Evolutionary conservation across 176 grass and related monocot genomes (phyloP), one percentile per base, ranked within the genome.

Genomic region (Poa annua): DNA sequence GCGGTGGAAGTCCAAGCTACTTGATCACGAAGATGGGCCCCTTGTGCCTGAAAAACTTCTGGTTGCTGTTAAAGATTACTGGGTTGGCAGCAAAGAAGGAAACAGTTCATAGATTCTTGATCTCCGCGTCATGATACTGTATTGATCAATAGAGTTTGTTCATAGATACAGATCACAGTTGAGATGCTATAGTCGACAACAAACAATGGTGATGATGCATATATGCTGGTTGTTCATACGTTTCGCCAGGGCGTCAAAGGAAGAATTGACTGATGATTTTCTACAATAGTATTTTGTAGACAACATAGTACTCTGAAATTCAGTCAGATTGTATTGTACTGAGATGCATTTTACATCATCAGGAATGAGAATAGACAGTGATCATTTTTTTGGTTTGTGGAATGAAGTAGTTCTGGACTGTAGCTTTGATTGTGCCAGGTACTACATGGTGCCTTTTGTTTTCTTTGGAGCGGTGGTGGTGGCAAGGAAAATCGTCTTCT

Each of bases 11-110:
- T 89, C 92, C 64, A 94, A 97, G 90, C 80, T 97, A 45, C 79
- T 97, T 8, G 94, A 97, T 86, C 92, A 97, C 33, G 92, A 97
- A 85, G 94, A 94, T 61, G 94, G 94, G 5, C 89, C 94, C 47
- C 89, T 89, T 4, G 33, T 92, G 50, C 77, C 88, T 19, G 88
- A 89, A 66, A 97, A 97, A 57, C 80, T 97, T 77, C 71, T 92
- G 54, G 76, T 97, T 64, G 81, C 84, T 35, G 88, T 94, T 12
- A 97, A 97, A 81, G 83, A 90, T 24, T 97, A 94, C 67, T 94
- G 92, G 90, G 92, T 90, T 70, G 89, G 80, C 57, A 80, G 49
- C 8, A 49, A 85, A 55, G 86, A 81, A 55, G 72, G 79, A 57
- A 84, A 62, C 51, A 82, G 49, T 67, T 87, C 36, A 61, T 93